These are phyloP conservation scores for Apiospora pterosperma DNA, from an alignment of 2,329 filamentous ascomycete genomes.

Conservation along the genomic window DNA sequence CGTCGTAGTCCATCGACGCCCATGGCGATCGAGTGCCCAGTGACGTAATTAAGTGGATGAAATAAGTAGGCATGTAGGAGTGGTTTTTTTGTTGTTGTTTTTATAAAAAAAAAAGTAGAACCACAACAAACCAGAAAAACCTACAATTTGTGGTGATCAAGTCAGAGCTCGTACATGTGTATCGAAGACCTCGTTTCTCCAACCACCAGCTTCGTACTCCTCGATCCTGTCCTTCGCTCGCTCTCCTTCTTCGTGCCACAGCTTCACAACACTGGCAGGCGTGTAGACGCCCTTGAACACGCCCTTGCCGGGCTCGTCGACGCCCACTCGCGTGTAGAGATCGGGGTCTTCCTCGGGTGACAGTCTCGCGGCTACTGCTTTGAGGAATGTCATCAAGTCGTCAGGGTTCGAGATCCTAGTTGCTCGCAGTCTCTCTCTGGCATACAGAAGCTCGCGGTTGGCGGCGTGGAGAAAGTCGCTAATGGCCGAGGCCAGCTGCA, in stretches of 20 bases:
- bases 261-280: constrained; percentile 80
- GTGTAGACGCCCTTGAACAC: constrained; percentile 84
- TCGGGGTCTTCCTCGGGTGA: constrained; percentile 72
- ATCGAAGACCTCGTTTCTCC: constrained; percentile 83
- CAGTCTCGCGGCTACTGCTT: constrained; percentile 74
- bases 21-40: neutral
- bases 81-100: neutral
- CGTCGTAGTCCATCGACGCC: no score
- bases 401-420: constrained; percentile 78
- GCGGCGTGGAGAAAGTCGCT: constrained; percentile 65
- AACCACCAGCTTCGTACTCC: constrained; percentile 68
- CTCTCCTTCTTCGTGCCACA: constrained; percentile 81
- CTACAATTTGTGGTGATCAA: constrained; percentile 6
- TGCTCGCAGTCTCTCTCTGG: constrained; percentile 80
- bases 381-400: constrained; percentile 78
- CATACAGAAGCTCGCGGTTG: constrained; percentile 84
- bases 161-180: constrained; percentile 25
- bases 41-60: neutral
- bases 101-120: no score
- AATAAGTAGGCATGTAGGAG: neutral
- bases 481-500: constrained; percentile 70
- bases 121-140: neutral
- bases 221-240: constrained; percentile 71
- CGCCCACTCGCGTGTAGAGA: constrained; percentile 68
- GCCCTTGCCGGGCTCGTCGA: constrained; percentile 51